A percentile compares a stretch with the other conserved stretches of the same genome.
phyloP scores from a whole-genome alignment of 495 filamentous ascomycete genomes.

The Hypoxylon perforatum region DNA sequence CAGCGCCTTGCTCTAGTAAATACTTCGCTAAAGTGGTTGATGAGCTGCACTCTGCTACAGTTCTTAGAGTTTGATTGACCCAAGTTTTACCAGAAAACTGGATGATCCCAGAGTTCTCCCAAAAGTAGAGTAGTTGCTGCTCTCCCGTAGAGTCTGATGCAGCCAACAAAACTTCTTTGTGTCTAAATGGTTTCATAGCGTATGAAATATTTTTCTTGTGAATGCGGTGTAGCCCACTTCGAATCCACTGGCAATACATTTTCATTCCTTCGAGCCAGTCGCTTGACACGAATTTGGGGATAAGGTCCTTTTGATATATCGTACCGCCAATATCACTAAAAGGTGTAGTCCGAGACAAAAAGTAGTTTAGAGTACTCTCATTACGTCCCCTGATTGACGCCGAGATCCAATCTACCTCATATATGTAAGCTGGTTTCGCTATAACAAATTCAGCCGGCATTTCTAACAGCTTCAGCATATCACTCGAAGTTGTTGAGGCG shows the following conservation, averaged over 20 bases:
- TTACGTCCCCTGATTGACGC: slow-evolving; percentile 13
- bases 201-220: too few relatives aligned
- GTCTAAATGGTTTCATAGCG: background rate
- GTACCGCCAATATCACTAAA: too few relatives aligned
- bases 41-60: too few relatives aligned
- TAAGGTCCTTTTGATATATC: too few relatives aligned
- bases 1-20: slow-evolving; percentile 31
- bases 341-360: too few relatives aligned
- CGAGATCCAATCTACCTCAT: too few relatives aligned
- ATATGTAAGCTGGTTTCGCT: too few relatives aligned
- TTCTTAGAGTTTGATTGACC: too few relatives aligned
- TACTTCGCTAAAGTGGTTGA: slow-evolving; percentile 30
- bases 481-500: slow-evolving; percentile 22
- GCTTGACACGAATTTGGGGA: background rate
- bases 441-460: slow-evolving; percentile 6
- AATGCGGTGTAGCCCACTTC: too few relatives aligned
- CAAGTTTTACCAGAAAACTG: too few relatives aligned
- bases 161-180: background rate
- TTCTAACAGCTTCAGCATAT: slow-evolving; percentile 27
- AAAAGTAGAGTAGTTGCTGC: background rate
- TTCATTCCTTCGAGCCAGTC: background rate
- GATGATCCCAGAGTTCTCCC: slow-evolving; percentile 1
- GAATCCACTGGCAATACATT: too few relatives aligned
- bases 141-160: background rate
- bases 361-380: slow-evolving; percentile 6